Evolutionary conservation across 2,329 filamentous ascomycete species (phyloP), one percentile per base, ranked within the genome.

Genomic region (Polytolypa hystricis): DNA sequence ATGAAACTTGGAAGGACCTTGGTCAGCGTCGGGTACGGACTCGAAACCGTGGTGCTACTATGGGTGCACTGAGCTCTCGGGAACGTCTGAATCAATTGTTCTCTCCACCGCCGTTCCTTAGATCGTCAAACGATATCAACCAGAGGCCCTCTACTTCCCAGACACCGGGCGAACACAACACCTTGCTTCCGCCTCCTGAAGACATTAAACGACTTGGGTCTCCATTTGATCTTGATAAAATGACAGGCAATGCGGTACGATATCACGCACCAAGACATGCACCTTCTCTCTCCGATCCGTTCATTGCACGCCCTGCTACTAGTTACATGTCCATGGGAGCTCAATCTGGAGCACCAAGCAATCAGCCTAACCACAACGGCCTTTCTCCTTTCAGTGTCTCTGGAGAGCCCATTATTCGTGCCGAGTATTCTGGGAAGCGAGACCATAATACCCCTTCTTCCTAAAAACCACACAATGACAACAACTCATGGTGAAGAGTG

Each of bases 1-100:
- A 56, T 26, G 53, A 57, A 31, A 59, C 58, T 40, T 41, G 58
- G 16, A 54, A 54, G 18, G 67, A 74, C 41, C 61, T 64, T 7
- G 67, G 69, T 36, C 66, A 73, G 45, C 69, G 71, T 38, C 69
- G 73, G 19, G 66, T 76, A 8, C 71, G 76, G 17, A 67, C 75
- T 21, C 69, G 75, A 27, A 75, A 69, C 46, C 71, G 76, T 29
- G 75, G 75, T 37, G 77, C 75, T 47, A 79, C 73, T 31, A 64
- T 73, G 16, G 70, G 74, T 33, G 71, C 74, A 65, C 64, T 42
- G n/a, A 41, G 35, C 17, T 64, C 64, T 18, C 62, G 66, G 35
- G 66, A 47, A 56, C 63, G 68, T 35, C 60, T 77, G 21, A 62
- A 71, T 30, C 64, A 67, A 39, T 58, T 77, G 3, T 74, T 77